Percentiles rank a stretch among this genome's conserved stretches.
Evolutionary conservation across 225 moss, liverwort and hornwort genomes (phyloP).

Genomic region (Pleurozium schreberi): DNA sequence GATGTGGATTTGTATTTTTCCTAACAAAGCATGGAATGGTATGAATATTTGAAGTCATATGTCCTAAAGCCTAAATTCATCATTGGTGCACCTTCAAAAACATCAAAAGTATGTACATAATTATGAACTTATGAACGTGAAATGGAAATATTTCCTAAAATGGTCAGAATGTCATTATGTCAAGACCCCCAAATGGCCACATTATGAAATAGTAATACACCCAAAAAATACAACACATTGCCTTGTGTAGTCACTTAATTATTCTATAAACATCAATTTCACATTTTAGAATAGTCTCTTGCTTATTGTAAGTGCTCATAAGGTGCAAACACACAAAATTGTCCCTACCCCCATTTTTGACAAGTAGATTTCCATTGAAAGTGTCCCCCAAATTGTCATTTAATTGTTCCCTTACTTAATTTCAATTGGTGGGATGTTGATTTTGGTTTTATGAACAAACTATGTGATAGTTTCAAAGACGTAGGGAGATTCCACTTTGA

Average conservation of each 20-base stretch:
- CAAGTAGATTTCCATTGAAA: background rate
- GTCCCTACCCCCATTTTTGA: accelerated
- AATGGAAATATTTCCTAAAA: background rate
- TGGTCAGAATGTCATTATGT: background rate
- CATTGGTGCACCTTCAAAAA: background rate
- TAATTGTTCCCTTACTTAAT: background rate
- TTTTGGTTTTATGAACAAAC: background rate
- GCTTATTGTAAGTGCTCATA: background rate
- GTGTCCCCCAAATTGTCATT: too few relatives aligned
- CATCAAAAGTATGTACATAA: background rate
- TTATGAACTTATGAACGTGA: background rate
- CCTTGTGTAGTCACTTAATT: accelerated
- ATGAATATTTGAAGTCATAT: background rate
- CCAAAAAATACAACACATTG: accelerated
- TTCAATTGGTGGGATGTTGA: background rate
- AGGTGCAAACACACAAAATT: background rate
- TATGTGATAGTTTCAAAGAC: background rate
- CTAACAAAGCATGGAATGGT: background rate
- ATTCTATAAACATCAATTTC: background rate
- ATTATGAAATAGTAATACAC: background rate
- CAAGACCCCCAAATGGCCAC: background rate
- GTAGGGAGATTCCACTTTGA: background rate
- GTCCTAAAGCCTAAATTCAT: background rate
- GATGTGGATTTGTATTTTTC: too few relatives aligned
- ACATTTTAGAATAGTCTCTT: background rate